phyloP scores from a whole-genome alignment of 495 filamentous ascomycete genomes.

The Parathielavia appendiculata region DNA sequence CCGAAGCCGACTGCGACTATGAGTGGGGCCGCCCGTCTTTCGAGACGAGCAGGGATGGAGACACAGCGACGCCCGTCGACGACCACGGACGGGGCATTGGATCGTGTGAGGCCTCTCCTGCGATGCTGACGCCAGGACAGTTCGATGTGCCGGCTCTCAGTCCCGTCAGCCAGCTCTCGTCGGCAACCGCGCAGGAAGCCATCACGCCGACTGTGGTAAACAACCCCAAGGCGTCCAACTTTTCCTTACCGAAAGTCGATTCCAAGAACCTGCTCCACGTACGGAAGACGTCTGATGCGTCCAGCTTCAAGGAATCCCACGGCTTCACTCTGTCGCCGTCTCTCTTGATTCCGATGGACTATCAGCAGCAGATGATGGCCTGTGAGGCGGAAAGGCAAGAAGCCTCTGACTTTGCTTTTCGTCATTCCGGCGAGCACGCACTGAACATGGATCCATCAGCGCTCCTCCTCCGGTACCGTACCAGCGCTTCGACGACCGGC shows the following conservation, averaged over 20 bases:
- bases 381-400: conserved; percentile 35
- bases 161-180: conserved; percentile 40
- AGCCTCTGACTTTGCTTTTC: conserved; percentile 31
- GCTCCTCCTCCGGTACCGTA: conserved; percentile 28
- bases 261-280: conserved; percentile 29
- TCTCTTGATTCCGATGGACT: conserved; percentile 49
- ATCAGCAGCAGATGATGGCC: conserved; percentile 43
- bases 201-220: conserved; percentile 37
- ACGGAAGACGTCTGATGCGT: conserved; percentile 41
- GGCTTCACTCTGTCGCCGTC: conserved; percentile 52
- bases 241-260: conserved; percentile 38
- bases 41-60: conserved; percentile 36
- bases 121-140: conserved; percentile 38
- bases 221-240: conserved; percentile 37
- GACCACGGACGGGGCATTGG: conserved; percentile 23
- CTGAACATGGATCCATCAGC: conserved; percentile 30
- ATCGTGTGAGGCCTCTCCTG: conserved; percentile 29
- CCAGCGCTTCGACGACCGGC: conserved; percentile 43
- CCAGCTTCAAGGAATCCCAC: conserved; percentile 51
- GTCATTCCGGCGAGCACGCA: conserved; percentile 31
- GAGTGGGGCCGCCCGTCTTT: conserved; percentile 65
- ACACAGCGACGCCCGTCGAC: conserved; percentile 26
- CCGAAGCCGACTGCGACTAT: conserved; percentile 85
- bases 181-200: conserved; percentile 34
- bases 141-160: conserved; percentile 46